phyloP scores from a whole-genome alignment of 2,329 filamentous ascomycete species.

The Exophiala spinifera region DNA sequence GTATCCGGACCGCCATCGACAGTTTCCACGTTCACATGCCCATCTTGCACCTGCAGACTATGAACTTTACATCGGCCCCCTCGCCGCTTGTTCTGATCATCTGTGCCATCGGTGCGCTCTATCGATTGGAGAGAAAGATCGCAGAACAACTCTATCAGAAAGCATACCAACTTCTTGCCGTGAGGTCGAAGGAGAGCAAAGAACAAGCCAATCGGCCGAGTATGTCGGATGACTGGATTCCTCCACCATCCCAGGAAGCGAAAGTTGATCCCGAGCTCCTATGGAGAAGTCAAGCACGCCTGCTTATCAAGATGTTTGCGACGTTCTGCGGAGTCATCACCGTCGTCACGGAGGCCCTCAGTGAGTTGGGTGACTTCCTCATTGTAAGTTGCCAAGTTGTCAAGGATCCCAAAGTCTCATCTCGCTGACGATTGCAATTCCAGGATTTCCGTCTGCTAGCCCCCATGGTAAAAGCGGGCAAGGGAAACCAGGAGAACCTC shows the following conservation, averaged over 20 bases:
- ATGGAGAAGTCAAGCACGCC: conserved; percentile 34
- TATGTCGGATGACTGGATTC: conserved; percentile 18
- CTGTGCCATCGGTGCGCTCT: conserved; percentile 38
- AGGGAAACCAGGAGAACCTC: conserved; percentile 6
- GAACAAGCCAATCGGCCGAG: conserved; percentile 12
- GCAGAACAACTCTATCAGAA: conserved; percentile 27
- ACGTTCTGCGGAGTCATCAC: conserved; percentile 32
- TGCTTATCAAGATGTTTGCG: conserved; percentile 32
- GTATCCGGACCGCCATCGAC: conserved; percentile 33
- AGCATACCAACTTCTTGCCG: conserved; percentile 15
- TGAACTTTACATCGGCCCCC: conserved; percentile 30
- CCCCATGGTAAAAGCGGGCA: conserved; percentile 8
- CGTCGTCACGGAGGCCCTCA: conserved; percentile 28
- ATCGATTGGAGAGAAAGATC: conserved; percentile 33
- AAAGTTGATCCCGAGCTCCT: conserved; percentile 21
- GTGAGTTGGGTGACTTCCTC: conserved; percentile 21
- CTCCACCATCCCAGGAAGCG: conserved; percentile 1
- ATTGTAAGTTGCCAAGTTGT: conserved; percentile 5
- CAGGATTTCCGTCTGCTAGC: conserved; percentile 20
- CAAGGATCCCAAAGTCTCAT: not conserved
- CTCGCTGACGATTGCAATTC: not conserved
- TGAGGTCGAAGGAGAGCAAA: not conserved
- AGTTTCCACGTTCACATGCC: conserved; percentile 37
- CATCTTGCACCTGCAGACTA: conserved; percentile 35
- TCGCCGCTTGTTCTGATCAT: conserved; percentile 36